Base-by-base conservation (phyloP, 257 asterid genomes). In the Vinca minor region DNA sequence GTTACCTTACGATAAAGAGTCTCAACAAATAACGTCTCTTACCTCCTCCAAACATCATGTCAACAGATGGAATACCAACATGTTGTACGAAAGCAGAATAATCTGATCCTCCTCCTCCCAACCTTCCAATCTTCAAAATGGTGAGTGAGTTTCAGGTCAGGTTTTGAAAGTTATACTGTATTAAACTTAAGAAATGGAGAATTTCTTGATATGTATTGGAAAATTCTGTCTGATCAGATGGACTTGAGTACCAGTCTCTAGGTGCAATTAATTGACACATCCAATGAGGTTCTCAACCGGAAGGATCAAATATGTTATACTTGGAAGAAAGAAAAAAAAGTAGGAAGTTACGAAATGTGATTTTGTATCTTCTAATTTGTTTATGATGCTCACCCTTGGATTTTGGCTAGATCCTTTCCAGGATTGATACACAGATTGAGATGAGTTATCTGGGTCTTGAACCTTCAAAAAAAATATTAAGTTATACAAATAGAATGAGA, bases 31-130 rank as follows among this genome's bases (percentile, higher is more conserved):
- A 12, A n/a, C 25, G n/a, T n/a, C 21, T 14, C 29, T 63, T 84
- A 87, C 96, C 84, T 71, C 66, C 68, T 58, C 95, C 95, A 56
- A 76, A 85, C 71, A 79, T 39, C 28, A 90, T 62, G 69, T 85
- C 97, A 18, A 81, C 76, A 52, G 95, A 28, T 64, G 96, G 93
- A 72, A 84, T 59, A 45, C 96, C 97, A 48, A 87, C 71, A 76
- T 87, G 93, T 72, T 90, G 96, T 69, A 90, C 88, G 67, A 87
- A 90, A 45, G 96, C 84, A 34, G 92, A 62, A 69, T 80, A 85
- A 74, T 89, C 94, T 18, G 95, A 87, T 62, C 94, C 94, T 59
- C 78, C 80, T 18, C 95, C 95, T 67, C 96, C 95, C 39, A 85
- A 78, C 69, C 97, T 84, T 65, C 85, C 93, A 65, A 90, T 67